Percentiles rank a stretch among this genome's conserved stretches.
These are phyloP conservation scores for Globisporangium barbulae DNA, from an alignment of 352 stramenopile genomes.

Conservation along the genomic window DNA sequence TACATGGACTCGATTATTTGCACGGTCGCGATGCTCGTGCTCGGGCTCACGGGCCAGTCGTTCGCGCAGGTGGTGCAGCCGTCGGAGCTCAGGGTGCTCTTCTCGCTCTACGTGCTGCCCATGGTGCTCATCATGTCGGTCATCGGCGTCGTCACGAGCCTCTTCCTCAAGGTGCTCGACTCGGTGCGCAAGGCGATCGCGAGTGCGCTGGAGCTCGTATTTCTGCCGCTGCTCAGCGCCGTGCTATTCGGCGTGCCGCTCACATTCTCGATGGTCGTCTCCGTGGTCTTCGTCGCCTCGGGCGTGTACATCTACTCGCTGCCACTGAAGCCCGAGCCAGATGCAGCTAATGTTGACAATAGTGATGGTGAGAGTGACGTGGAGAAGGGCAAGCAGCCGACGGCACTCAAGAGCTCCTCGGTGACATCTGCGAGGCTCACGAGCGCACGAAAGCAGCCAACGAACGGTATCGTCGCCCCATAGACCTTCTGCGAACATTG, in stretches of 20 bases:
- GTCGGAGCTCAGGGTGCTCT: constrained; percentile 51
- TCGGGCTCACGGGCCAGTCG: constrained; percentile 69
- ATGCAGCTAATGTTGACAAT: background rate
- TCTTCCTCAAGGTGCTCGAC: constrained; percentile 80
- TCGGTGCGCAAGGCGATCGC: constrained; percentile 80
- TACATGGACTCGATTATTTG: constrained; percentile 80
- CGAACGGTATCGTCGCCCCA: background rate
- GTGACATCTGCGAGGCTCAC: background rate
- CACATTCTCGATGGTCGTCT: constrained; percentile 47
- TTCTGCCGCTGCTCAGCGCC: constrained; percentile 57
- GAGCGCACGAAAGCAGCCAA: background rate
- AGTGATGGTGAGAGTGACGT: background rate
- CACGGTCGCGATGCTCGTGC: constrained; percentile 57
- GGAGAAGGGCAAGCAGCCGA: constrained; percentile 4
- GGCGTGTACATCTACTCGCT: constrained; percentile 82
- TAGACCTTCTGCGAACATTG: background rate
- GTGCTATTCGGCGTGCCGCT: constrained; percentile 63
- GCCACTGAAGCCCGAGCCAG: constrained; percentile 30
- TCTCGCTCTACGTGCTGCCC: constrained; percentile 68
- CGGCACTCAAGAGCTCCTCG: background rate
- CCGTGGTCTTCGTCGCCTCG: constrained; percentile 64
- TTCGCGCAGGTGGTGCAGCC: constrained; percentile 47
- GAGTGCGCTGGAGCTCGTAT: constrained; percentile 70
- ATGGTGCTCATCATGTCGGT: constrained; percentile 86
- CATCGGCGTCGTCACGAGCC: constrained; percentile 77